Base-by-base conservation (phyloP, 805 yeast species). In the Millerago galiae region DNA sequence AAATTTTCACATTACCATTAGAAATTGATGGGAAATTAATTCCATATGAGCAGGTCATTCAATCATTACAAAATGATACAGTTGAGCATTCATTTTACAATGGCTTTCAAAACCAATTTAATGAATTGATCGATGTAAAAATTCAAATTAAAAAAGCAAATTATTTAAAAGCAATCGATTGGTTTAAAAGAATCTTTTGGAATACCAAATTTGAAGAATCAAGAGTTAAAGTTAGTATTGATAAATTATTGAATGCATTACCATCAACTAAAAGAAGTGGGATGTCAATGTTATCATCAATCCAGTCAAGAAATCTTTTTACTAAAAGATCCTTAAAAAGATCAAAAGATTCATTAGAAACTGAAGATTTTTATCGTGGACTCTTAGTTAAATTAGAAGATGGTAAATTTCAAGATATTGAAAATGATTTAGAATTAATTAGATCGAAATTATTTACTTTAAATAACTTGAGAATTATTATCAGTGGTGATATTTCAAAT, bases 11-110 rank as follows among this genome's bases (percentile, higher is more conserved):
- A 0, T 66, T 86, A 57, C 93, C 97, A 2, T 69, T 91, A 63
- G 66, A 67, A 36, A 65, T 74, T 10, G 82, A 77, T 53, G 91
- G 89, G 2, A 56, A 70, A 3, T 59, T 69, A 13, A 65, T 81
- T 16, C 75, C 85, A 1, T 85, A 73, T 55, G 95, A 89, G 43
- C 74, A 80, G 35, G 96, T 89, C n/a, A 81, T 88, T 8, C 68
- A 82, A 15, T 71, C 74, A 24, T 60, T 89, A 34, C 84, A 87
- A 54, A 71, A 78, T 26, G 97, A 90, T 50, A 77, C 93, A 8
- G 66, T 90, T 18, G 77, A 74, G 28, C 70, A 75, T 35, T 65
- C 67, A 12, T 67, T 87, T 18, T 70, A 74, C 27, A 71, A 71
- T 34, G 81, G 89, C 2, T 72, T 76, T 46, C 73, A 74, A 26